These are phyloP conservation scores for Citropsis articulata DNA, from an alignment of 345 rosid genomes.

Conservation along the genomic window DNA sequence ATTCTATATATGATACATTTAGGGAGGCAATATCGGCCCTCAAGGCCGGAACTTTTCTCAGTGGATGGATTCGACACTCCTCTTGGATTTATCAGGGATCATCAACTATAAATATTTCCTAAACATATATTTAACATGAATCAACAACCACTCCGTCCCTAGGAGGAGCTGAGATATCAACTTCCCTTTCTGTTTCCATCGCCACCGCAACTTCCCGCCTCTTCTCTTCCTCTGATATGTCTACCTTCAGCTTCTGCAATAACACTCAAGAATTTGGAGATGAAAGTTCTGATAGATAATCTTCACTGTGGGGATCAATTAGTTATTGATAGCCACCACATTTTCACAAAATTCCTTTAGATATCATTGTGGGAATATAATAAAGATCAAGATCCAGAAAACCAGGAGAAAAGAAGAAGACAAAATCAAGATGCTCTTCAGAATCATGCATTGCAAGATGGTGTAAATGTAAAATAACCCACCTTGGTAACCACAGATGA, in stretches of 20 bases:
- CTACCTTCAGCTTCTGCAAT: conserved; percentile 46
- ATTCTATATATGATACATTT: not conserved
- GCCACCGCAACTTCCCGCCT: conserved; percentile 16
- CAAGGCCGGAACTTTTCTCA: not conserved
- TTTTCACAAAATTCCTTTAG: not conserved
- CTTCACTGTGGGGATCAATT: not conserved
- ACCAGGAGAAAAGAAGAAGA: not conserved
- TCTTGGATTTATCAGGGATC: not conserved
- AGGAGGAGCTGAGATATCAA: conserved; percentile 20
- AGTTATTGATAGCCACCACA: not conserved
- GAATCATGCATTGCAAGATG: not conserved
- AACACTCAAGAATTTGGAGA: not conserved
- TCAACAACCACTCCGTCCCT: conserved; percentile 19
- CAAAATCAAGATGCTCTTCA: not conserved
- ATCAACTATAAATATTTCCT: not conserved
- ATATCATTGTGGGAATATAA: too few species aligned
- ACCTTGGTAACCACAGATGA: conserved; percentile 33
- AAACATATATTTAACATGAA: conserved; percentile 6
- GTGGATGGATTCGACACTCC: not conserved
- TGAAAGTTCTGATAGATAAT: not conserved
- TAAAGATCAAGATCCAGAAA: not conserved
- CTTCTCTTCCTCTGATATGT: conserved; percentile 24
- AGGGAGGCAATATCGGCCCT: not conserved
- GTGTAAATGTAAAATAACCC: not conserved
- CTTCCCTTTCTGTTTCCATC: conserved; percentile 27